These are phyloP conservation scores for Spathaspora sp. DNA, from an alignment of 1,139 yeast genomes.

Conservation along the genomic window DNA sequence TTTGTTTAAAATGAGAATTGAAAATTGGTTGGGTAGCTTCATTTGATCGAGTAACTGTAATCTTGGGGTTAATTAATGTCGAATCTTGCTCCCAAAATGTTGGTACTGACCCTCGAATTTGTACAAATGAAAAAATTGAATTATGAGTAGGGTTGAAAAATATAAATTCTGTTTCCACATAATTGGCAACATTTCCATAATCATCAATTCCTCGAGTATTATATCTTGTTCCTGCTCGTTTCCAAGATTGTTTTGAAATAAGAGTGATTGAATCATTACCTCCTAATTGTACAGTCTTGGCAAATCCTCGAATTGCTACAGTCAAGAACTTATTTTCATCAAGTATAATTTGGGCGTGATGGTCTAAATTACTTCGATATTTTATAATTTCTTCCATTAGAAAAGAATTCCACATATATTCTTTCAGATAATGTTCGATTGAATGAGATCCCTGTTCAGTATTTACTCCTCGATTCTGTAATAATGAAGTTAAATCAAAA, in stretches of 20 bases:
- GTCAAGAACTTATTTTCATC: conserved; percentile 83
- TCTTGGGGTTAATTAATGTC: conserved; percentile 77
- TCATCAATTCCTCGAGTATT: conserved; percentile 96
- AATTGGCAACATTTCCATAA: conserved; percentile 88
- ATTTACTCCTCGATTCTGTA: conserved; percentile 69
- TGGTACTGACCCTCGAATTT: conserved; percentile 93
- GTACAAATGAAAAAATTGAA: conserved; percentile 73
- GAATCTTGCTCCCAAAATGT: conserved; percentile 98
- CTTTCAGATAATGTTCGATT: conserved; percentile 63
- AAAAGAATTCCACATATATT: conserved; percentile 96
- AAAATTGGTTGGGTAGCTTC: conserved; percentile 95
- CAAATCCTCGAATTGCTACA: conserved; percentile 92
- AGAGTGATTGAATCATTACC: conserved; percentile 67
- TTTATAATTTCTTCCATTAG: conserved; percentile 80
- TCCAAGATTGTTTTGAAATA: conserved; percentile 92
- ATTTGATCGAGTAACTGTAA: conserved; percentile 79
- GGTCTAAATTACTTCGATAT: conserved; percentile 70
- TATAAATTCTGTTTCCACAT: conserved; percentile 91
- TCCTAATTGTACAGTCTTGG: conserved; percentile 68
- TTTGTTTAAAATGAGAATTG: conserved; percentile 70
- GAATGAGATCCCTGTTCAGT: conserved; percentile 17
- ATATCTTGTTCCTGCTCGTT: conserved; percentile 92
- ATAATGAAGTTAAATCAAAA: conserved; percentile 81
- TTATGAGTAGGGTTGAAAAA: conserved; percentile 44
- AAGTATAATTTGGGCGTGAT: conserved; percentile 53